phyloP scores from a whole-genome alignment of 106 monocot species.

The Phalaenopsis equestris region DNA sequence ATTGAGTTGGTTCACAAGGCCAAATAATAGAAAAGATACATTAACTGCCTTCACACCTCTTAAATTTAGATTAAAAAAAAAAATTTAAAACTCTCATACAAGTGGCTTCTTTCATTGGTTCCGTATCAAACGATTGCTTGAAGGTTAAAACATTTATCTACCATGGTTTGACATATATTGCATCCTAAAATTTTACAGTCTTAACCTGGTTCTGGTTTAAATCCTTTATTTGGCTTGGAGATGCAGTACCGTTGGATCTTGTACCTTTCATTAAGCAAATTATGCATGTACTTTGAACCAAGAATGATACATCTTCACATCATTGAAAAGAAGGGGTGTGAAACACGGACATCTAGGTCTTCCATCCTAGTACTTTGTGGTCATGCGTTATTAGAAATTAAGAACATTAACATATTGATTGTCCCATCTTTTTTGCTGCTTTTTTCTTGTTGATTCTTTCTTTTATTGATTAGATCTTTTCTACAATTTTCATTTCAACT shows the following conservation, averaged over 20 bases:
- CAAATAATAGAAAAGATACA: not conserved
- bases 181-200: not conserved
- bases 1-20: too few species aligned
- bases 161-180: not conserved
- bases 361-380: not conserved
- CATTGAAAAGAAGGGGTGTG: not conserved
- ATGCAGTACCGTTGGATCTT: not conserved
- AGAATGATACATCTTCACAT: not conserved
- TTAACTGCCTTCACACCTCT: not conserved
- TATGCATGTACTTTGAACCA: not conserved
- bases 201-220: not conserved
- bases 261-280: not conserved
- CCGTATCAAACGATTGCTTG: not conserved
- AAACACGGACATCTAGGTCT: not conserved
- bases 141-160: not conserved
- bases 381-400: not conserved
- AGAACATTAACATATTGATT: not conserved
- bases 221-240: not conserved
- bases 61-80: not conserved
- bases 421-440: not conserved
- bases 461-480: not conserved
- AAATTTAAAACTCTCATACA: not conserved
- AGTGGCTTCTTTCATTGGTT: not conserved
- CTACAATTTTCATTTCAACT: not conserved
- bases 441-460: constrained; percentile 2